Base-by-base conservation (phyloP, 2,329 filamentous ascomycete genomes). In the Pseudocercospora fijiensis region DNA sequence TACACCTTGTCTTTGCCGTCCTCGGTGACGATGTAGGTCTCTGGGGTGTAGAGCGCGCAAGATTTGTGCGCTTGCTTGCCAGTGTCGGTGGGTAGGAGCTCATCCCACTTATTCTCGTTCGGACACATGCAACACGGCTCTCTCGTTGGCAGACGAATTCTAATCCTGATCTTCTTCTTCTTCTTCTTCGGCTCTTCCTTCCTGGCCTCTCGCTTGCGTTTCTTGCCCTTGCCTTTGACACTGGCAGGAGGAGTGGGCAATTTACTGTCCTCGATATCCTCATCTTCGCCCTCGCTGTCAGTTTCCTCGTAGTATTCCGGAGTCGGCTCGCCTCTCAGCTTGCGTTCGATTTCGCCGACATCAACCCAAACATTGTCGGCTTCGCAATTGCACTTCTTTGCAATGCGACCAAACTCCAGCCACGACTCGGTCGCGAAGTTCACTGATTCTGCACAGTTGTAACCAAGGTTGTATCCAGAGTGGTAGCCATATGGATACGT, bases 401-500 rank as follows among this genome's bases (percentile, higher is more conserved):
- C 95, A 70, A 96, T 92, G 72, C 92, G 91, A 22, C 93, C 95
- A 82, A 95, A 97, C 57, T 96, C 90, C 52, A 99, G 80, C 95
- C 95, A 99, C 28, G 91, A 90, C 70, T 97, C 93, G 8, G 96
- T 88, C 4, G 94, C 95, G 77, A 99, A 99, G 76, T 99, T 99
- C 79, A 99, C 95, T 7, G 95, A 96, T 76, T 99, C 95, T 27
- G 95, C 95, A 78, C 95, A 99, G 76, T 99, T 99, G 81, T 99
- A 99, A 16, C 96, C 95, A 41, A 99, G 82, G 72, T 99, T 99
- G 77, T 96, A 99, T 4, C 95, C 95, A 4, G 95, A 99, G 75
- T 99, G 95, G 76, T 99, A 99, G 22, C 95, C 95, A 73, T 98
- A 99, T 0, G 95, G 95, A 75, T 96, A 99, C 0, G 95, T 99